These are phyloP conservation scores for Fusarium cicatricum DNA, from an alignment of 2,329 filamentous ascomycete genomes.

Conservation along the genomic window DNA sequence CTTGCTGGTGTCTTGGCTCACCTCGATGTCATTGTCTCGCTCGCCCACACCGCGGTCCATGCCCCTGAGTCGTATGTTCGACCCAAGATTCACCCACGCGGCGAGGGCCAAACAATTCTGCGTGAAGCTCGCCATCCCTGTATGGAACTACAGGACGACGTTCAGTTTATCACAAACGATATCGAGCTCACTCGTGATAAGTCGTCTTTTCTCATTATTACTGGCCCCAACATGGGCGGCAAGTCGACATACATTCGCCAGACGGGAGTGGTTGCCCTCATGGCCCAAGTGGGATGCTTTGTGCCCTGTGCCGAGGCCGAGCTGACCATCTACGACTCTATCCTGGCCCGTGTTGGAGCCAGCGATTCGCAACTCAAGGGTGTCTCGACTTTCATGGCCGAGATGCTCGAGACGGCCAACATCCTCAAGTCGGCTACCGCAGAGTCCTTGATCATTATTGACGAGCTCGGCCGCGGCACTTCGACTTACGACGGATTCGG, in stretches of 20 bases:
- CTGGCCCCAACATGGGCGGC: constrained; percentile 98
- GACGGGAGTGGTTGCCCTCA: constrained; percentile 93
- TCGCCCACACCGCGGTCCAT: constrained; percentile 92
- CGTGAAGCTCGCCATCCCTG: constrained; percentile 95
- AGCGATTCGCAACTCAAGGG: constrained; percentile 97
- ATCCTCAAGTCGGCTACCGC: constrained; percentile 96
- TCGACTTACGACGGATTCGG: constrained; percentile 99
- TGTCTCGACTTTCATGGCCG: constrained; percentile 98
- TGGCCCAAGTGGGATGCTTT: constrained; percentile 97
- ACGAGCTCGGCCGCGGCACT: constrained; percentile 94
- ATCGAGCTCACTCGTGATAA: constrained; percentile 79
- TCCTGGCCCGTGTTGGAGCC: constrained; percentile 93
- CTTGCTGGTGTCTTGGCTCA: constrained; percentile 90
- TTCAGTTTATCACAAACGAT: constrained; percentile 98
- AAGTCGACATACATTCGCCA: constrained; percentile 99
- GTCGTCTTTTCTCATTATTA: constrained; percentile 95
- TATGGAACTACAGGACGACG: constrained; percentile 98
- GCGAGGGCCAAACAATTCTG: constrained; percentile 87
- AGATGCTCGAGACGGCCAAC: constrained; percentile 99
- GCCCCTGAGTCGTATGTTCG: constrained; percentile 91
- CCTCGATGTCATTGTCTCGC: constrained; percentile 92
- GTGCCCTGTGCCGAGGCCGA: constrained; percentile 92
- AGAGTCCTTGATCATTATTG: constrained; percentile 97
- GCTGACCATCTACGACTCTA: constrained; percentile 94
- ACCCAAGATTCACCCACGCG: constrained; percentile 88